phyloP scores from a whole-genome alignment of 2,329 filamentous ascomycete species.

The Botrytis tulipae region DNA sequence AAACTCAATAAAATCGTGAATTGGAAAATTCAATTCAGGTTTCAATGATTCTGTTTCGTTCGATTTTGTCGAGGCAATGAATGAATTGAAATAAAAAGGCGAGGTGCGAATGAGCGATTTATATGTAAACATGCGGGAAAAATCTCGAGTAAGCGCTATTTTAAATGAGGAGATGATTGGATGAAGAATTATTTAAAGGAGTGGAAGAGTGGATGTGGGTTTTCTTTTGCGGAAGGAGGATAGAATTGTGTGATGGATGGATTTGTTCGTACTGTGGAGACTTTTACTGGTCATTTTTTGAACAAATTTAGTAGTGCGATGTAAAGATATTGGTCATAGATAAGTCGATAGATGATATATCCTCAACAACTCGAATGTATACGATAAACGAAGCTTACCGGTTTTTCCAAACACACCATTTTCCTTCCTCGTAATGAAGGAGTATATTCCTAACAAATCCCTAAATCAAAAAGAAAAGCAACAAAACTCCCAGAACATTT shows the following conservation, averaged over 20 bases:
- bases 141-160: neutral
- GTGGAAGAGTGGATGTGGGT: too few species aligned
- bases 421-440: neutral
- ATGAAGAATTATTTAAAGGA: neutral
- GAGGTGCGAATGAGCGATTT: neutral
- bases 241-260: neutral
- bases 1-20: neutral
- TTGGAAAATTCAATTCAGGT: too few species aligned
- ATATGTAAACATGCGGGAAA: neutral
- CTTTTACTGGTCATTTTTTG: neutral
- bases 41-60: neutral
- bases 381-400: neutral
- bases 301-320: neutral
- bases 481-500: neutral
- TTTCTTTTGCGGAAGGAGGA: neutral
- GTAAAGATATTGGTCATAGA: neutral
- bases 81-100: neutral
- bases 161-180: neutral
- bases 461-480: neutral
- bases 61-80: neutral
- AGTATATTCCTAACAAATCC: neutral
- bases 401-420: neutral
- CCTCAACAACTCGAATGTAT: too few species aligned
- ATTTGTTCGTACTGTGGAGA: neutral
- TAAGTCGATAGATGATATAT: neutral